Base-by-base conservation (phyloP, 1,284 basidiomycete species). In the Pascua sp. region DNA sequence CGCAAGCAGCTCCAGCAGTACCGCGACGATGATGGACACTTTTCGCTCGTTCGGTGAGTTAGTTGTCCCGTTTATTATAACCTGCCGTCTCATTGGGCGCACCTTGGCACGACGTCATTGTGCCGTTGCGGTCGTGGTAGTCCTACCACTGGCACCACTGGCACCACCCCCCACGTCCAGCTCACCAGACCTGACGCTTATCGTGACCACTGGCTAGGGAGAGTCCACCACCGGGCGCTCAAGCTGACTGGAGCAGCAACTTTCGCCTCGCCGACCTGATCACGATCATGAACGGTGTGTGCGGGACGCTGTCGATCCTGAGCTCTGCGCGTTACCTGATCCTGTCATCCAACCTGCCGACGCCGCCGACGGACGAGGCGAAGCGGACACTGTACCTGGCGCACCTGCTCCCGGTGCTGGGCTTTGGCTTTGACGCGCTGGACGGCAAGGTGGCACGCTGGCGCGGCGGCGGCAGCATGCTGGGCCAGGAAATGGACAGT, bases 401-500 rank as follows among this genome's bases (percentile, higher is more conserved):
- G 8, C 85, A 96, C 60, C 80, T 84, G 54, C 86, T 95, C 69
- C 96, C 96, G 13, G 81, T 98, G 52, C 89, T 90, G 32, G 96
- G 96, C n/a, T 87, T 97, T 66, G 87, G 96, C 80, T 99, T 99
- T 78, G 96, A 99, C 78, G 91, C 96, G 65, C 80, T 98, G 48
- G 96, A 99, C 73, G 96, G 96, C 54, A 98, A 97, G 78, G 91
- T 99, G 37, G 96, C 96, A 16, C 81, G 96, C 63, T 98, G 94
- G 94, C 86, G 92, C 73, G 94, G 92, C 61, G 91, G 91, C 56
- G 90, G 86, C 60, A 93, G 90, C 67, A 88, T 99, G 85, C 82
- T 99, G n/a, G 96, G 96, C 1, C 96, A 99, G 78, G 96, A 99
- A 76, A 82, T 99, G 55, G 96, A 99, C 80, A 91, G 89, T 75